These are phyloP conservation scores for Pistacia vera DNA, from an alignment of 345 rosid species.

Conservation along the genomic window DNA sequence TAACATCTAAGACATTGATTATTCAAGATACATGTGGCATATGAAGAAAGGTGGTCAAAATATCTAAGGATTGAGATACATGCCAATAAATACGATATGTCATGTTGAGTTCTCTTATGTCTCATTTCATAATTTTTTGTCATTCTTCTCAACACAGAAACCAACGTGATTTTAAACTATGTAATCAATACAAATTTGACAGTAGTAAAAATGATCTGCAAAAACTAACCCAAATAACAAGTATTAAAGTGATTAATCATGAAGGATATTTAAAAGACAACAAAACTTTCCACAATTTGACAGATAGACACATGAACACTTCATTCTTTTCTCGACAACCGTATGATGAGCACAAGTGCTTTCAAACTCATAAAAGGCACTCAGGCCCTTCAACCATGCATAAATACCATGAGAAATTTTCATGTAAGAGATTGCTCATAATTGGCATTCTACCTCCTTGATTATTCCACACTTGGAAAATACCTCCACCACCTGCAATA, in stretches of 20 bases:
- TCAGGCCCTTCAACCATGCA: neutral
- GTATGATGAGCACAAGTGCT: neutral
- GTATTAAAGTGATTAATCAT: neutral
- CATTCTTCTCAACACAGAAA: neutral
- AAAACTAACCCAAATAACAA: neutral
- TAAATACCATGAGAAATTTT: neutral
- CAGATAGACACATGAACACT: neutral
- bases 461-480: conserved; percentile 98
- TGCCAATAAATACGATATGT: neutral
- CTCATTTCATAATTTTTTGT: neutral
- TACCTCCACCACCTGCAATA: conserved; percentile 76
- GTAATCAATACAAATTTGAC: too few species aligned
- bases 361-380: neutral
- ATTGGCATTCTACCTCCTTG: conserved; percentile 68
- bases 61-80: neutral
- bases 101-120: neutral
- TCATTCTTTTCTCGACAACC: neutral
- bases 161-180: neutral
- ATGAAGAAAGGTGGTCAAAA: neutral
- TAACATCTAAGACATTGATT: neutral
- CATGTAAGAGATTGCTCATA: neutral
- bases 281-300: neutral
- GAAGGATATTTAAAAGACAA: neutral
- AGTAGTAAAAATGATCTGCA: neutral
- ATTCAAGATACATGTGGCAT: neutral